Evolutionary conservation across 2,329 filamentous ascomycete genomes (phyloP), one percentile per base, ranked within the genome.

Genomic region (Torrubiella hemipterigena): DNA sequence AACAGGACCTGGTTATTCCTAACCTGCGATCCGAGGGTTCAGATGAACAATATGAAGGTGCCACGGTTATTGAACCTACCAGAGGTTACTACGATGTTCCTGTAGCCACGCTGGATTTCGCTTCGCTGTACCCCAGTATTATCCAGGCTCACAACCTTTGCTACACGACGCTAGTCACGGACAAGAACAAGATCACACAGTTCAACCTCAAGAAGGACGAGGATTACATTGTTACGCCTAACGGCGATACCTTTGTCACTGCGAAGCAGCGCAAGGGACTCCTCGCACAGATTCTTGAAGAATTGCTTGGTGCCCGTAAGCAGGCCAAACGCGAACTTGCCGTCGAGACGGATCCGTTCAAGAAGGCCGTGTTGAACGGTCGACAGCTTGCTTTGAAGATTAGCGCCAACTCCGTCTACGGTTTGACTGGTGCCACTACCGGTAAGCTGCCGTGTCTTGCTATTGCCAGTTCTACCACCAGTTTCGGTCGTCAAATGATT

Each of bases 61-160:
- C 91, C 2, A 98, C 91, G 1, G 91, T 98, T 54, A 98, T 98
- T 50, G 91, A 98, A 50, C 91, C 91, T 1, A 82, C 77, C 13
- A 76, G 87, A 56, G 86, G 83, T 19, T 98, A 93, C 56, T 96
- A 98, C 55, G 79, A 91, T 47, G 84, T 93, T 17, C 91, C 91
- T 2, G 81, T 98, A 40, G 91, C 91, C 2, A 98, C 91, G 0
- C 77, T 98, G 26, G 91, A 98, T 84, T 98, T 98, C 45, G 91
- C 91, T 6, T 96, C 91, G 19, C 77, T 98, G 40, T 98, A 98
- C 47, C 91, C 91, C 15, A 95, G 87, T 63, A 98, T 98, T 50
- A 98, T 98, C 55, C 89, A 96, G 59, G 91, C 91, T 1, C 91
- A 98, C 59, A 98, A 98, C 44, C 73, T 98, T 15, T 98, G 91